Percentiles rank a stretch among this genome's conserved stretches.
These are phyloP conservation scores for Chernovozyma aurita DNA, from an alignment of 1,139 yeast genomes.

Conservation along the genomic window DNA sequence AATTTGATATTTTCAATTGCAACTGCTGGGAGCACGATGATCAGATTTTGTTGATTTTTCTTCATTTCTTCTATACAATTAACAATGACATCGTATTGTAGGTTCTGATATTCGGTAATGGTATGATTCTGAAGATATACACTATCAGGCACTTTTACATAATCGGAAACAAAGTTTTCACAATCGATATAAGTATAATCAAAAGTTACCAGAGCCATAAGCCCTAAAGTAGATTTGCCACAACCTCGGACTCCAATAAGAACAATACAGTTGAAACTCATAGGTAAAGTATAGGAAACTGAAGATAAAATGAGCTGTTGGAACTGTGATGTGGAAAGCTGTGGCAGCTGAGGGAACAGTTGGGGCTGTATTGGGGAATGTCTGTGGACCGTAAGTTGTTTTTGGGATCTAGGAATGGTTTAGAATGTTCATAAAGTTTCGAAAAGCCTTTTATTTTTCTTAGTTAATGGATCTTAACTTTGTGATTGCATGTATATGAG, in stretches of 20 bases:
- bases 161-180: constrained; percentile 10
- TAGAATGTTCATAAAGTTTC: too few species aligned
- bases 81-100: constrained; percentile 9
- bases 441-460: too few species aligned
- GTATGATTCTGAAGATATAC: constrained; percentile 8
- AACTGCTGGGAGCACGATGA: constrained; percentile 13
- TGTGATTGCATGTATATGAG: too few species aligned
- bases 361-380: too few species aligned
- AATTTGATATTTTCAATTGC: constrained; percentile 9
- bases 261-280: constrained; percentile 5
- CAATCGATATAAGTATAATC: constrained; percentile 12
- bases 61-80: constrained; percentile 7
- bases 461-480: too few species aligned
- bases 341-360: too few species aligned
- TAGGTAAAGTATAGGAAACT: too few species aligned
- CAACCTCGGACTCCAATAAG: constrained; percentile 15
- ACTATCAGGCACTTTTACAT: constrained; percentile 8
- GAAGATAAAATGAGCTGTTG: too few species aligned
- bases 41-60: constrained; percentile 3
- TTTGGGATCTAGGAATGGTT: too few species aligned
- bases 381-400: too few species aligned
- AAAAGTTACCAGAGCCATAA: constrained; percentile 14
- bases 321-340: too few species aligned
- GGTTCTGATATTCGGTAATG: constrained; percentile 7
- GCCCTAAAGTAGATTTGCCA: constrained; percentile 16